phyloP scores from a whole-genome alignment of 768 basidiomycete species.

The Naganishia vishniacii region DNA sequence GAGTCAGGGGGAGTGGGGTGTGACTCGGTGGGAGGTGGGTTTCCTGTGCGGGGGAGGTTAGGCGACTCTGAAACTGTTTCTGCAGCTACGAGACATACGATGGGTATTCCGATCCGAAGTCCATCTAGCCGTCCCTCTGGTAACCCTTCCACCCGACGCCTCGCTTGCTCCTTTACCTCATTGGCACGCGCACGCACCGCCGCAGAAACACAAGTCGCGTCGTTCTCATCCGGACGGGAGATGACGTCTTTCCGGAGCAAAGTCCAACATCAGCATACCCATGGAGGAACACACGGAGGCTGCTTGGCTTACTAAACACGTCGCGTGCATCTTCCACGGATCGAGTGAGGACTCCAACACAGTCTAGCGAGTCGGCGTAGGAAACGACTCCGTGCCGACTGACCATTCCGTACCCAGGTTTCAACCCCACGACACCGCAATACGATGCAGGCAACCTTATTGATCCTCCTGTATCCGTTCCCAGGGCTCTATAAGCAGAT shows the following conservation, averaged over 20 bases:
- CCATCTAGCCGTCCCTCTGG: conserved; percentile 50
- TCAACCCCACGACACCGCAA: conserved; percentile 83
- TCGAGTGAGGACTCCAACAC: conserved; percentile 73
- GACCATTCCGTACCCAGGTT: conserved; percentile 88
- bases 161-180: conserved; percentile 27
- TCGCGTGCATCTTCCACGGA: conserved; percentile 54
- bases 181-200: conserved; percentile 48
- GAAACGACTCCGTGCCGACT: conserved; percentile 86
- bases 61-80: background rate
- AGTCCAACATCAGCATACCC: background rate
- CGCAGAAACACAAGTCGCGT: conserved; percentile 65
- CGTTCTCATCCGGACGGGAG: conserved; percentile 60
- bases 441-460: conserved; percentile 88
- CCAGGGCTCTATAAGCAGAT: conserved; percentile 62
- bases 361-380: conserved; percentile 91
- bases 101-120: conserved; percentile 69
- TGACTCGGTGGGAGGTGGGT: conserved; percentile 11
- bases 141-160: conserved; percentile 27
- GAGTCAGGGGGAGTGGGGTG: conserved; percentile 13
- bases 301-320: conserved; percentile 61
- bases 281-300: background rate
- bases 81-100: conserved; percentile 52
- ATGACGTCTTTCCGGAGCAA: conserved; percentile 49
- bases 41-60: conserved; percentile 18
- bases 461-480: conserved; percentile 94